Evolutionary conservation across 2,329 filamentous ascomycete genomes (phyloP).

Genomic region (Monilinia polystroma): DNA sequence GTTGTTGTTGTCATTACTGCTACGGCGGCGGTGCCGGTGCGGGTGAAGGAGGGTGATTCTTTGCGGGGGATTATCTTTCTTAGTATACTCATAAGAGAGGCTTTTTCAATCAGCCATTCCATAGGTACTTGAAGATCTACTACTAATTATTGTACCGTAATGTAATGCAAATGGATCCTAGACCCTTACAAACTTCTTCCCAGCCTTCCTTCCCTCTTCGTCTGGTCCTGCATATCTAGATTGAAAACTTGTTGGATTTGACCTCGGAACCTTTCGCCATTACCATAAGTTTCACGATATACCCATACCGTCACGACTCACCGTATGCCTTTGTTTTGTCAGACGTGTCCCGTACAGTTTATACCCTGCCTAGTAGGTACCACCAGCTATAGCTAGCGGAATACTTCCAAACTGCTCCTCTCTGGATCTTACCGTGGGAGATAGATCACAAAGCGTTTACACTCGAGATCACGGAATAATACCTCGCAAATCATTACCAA

Average conservation of each 20-base stretch:
- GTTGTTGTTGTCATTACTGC: neutral
- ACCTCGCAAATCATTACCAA: neutral
- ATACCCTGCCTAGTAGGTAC: neutral
- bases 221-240: constrained; percentile 10
- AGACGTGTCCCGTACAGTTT: neutral
- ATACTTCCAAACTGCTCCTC: too few relatives aligned
- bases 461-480: neutral
- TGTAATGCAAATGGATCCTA: neutral
- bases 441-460: too few relatives aligned
- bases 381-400: too few relatives aligned
- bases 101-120: neutral
- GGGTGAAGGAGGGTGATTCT: neutral
- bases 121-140: neutral
- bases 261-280: neutral
- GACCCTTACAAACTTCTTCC: neutral
- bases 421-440: too few relatives aligned
- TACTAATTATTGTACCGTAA: neutral
- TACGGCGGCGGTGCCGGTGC: constrained; percentile 1
- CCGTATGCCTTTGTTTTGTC: constrained; percentile 2
- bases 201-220: constrained; percentile 12
- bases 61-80: neutral
- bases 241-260: neutral
- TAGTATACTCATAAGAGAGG: neutral
- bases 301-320: neutral
- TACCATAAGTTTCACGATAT: neutral